Evolutionary conservation across 2,329 filamentous ascomycete species (phyloP).

Genomic region (Neonectria punicea): DNA sequence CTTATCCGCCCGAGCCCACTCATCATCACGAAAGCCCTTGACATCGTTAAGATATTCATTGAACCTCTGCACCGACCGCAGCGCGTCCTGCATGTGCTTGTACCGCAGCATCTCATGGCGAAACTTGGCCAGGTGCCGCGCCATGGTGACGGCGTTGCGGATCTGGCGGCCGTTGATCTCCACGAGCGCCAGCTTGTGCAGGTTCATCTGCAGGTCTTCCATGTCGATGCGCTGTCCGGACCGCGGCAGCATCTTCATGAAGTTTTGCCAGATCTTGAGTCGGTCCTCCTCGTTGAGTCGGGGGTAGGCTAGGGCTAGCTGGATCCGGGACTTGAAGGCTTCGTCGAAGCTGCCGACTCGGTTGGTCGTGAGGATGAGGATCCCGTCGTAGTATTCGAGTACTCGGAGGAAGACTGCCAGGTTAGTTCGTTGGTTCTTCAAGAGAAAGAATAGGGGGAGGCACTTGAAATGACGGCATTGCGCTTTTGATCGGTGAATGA

Average conservation of each 20-base stretch:
- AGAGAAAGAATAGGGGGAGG: too few species aligned
- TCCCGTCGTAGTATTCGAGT: constrained; percentile 54
- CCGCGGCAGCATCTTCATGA: constrained; percentile 39
- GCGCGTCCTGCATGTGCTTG: constrained; percentile 21
- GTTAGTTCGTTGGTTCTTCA: not conserved
- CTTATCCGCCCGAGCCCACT: constrained; percentile 17
- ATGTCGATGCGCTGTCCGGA: constrained; percentile 33
- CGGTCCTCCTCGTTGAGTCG: constrained; percentile 35
- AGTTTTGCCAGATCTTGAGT: constrained; percentile 40
- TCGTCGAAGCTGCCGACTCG: constrained; percentile 57
- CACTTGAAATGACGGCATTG: constrained; percentile 26
- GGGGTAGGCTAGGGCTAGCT: constrained; percentile 44
- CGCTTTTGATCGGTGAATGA: constrained; percentile 17
- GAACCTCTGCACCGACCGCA: constrained; percentile 23
- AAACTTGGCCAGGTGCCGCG: constrained; percentile 29
- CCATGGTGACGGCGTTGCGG: constrained; percentile 39
- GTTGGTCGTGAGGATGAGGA: constrained; percentile 59
- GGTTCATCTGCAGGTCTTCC: constrained; percentile 23
- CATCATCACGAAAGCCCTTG: constrained; percentile 24
- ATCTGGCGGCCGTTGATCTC: constrained; percentile 47
- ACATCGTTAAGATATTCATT: constrained; percentile 20
- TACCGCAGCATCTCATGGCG: constrained; percentile 14
- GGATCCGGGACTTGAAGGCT: constrained; percentile 54
- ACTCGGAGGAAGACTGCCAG: constrained; percentile 51
- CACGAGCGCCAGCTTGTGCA: constrained; percentile 14